phyloP scores from a whole-genome alignment of 2,329 filamentous ascomycete species.

The Botryotinia globosa region DNA sequence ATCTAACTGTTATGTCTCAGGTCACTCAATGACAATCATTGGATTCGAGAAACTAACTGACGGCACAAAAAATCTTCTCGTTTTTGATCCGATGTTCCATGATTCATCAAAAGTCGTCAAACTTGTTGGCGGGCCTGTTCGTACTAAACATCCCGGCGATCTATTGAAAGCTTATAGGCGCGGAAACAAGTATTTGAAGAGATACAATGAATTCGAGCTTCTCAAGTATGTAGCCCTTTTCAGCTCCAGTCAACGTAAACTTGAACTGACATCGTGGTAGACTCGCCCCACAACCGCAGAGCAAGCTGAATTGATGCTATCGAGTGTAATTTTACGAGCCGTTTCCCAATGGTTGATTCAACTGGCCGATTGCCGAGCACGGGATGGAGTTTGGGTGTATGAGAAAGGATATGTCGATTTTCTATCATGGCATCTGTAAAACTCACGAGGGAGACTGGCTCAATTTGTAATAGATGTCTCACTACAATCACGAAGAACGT shows the following conservation, averaged over 20 bases:
- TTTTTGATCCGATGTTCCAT: slow-evolving; percentile 84
- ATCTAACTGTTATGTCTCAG: slow-evolving; percentile 41
- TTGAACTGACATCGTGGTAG: neutral
- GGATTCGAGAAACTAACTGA: slow-evolving; percentile 70
- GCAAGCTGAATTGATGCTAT: neutral
- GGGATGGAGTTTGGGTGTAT: slow-evolving; percentile 6
- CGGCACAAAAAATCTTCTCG: slow-evolving; percentile 67
- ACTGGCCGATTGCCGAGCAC: neutral
- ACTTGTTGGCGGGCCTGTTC: slow-evolving; percentile 51
- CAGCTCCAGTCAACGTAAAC: neutral
- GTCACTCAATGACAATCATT: slow-evolving; percentile 87
- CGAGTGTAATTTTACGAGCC: neutral
- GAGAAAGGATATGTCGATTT: neutral
- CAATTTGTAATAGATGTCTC: neutral
- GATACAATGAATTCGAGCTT: slow-evolving; percentile 75
- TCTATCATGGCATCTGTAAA: neutral
- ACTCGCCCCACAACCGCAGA: neutral
- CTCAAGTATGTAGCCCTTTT: slow-evolving; percentile 49
- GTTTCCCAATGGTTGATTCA: neutral
- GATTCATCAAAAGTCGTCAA: slow-evolving; percentile 63
- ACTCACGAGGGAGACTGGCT: neutral
- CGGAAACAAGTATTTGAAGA: slow-evolving; percentile 63
- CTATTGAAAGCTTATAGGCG: slow-evolving; percentile 73
- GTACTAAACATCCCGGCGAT: slow-evolving; percentile 47
- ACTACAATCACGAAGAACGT: neutral